Base-by-base conservation (phyloP, 2,329 filamentous ascomycete species). In the Aspergillus puulaauensis region DNA sequence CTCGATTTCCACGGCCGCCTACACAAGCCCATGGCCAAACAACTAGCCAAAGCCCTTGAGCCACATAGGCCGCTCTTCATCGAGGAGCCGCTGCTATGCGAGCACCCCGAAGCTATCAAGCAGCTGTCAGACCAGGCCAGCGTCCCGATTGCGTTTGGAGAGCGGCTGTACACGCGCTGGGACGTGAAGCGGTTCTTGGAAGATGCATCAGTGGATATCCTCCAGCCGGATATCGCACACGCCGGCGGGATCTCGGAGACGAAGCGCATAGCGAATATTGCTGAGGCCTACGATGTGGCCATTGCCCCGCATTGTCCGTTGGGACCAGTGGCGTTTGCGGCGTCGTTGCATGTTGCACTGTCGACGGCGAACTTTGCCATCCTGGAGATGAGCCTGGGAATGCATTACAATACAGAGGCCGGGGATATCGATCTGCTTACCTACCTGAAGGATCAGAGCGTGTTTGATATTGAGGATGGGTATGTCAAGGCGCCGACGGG, bases 11-110 rank as follows among this genome's bases (percentile, higher is more conserved):
- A 93, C 68, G 90, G 90, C 3, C 84, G 89, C 8, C 77, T 91
- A 0, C 89, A 92, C 73, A 88, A 88, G 61, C 87, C 88, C 15
- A 92, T 92, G 88, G 89, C 89, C 0, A 91, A 90, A 64, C 89
- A 92, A 64, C 80, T 93, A 2, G 87, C 87, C 2, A 82, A 82
- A 57, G 79, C 83, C 0, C 79, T 92, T 0, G 88, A 89, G 61
- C 87, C 88, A 0, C 81, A 90, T 62, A 79, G 79, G 1, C 89
- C 89, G 0, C 75, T 92, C 14, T 92, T 91, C 69, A 86, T 91
- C 45, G 89, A 91, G 68, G 89, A 91, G 63, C 88, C 88, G 0
- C 75, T 91, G 2, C 79, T 91, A 0, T 87, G 83, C 1, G 89
- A 92, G 67, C 86, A 91, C 57, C 77, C 81, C 0, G 86, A 86